Evolutionary conservation across 2,329 filamentous ascomycete species (phyloP), one percentile per base, ranked within the genome.

Genomic region (Chaetomium sp.): DNA sequence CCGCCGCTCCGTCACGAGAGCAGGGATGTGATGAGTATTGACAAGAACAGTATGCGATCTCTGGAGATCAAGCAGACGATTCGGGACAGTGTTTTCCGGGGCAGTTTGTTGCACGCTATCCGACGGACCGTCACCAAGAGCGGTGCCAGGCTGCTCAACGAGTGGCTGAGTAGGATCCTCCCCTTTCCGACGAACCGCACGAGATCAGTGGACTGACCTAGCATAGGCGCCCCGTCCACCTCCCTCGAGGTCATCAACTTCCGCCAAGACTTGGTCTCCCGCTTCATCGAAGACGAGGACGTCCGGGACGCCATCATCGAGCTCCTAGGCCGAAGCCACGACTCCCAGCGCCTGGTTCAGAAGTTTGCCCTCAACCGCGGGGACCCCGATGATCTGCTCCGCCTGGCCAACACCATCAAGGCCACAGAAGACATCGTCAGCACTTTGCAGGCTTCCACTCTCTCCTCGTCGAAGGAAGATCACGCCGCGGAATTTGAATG

Each of bases 351-450:
- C 1, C 77, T 99, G 3, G 85, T 96, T 1, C 94, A 97, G 66
- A 96, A 94, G 68, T 97, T 99, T 69, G 88, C 92, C 0, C 80
- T 97, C 7, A 91, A 92, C 9, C 83, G 89, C 60, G 94, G 92
- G n/a, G 88, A 95, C 65, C 81, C 92, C 1, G 92, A 97, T 67
- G 94, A 97, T 69, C 79, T 99, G 40, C 76, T 97, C 44, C 87
- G 84, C 49, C 76, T 99, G 11, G 89, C 89, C 1, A 86, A 81
- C 62, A 96, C 94, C 0, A 88, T 97, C 57, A 72, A 81, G 51
- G 85, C 88, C 5, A 91, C 89, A 4, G 78, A 82, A 54, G 80
- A 85, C 14, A 84, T 95, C 45, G 75, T 80, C 1, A 65, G 68
- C 34, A 70, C 82, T 34, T 73, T 83, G 3, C 57, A 64, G 43